phyloP scores from a whole-genome alignment of 1,284 basidiomycete genomes.

The Austroboletus novae-zelandiae region DNA sequence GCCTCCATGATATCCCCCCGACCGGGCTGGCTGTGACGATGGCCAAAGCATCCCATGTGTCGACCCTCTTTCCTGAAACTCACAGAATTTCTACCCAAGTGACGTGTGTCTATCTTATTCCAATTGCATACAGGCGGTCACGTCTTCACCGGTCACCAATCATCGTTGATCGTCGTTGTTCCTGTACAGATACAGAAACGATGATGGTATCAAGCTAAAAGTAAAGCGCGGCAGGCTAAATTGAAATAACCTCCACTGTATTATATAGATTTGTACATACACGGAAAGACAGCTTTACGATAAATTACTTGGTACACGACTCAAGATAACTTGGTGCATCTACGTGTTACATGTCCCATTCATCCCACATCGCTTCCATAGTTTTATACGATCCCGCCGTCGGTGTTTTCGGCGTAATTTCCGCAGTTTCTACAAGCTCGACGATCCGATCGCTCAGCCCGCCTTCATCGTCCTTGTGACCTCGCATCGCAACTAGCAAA shows the following conservation, averaged over 20 bases:
- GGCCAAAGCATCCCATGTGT: too few relatives aligned
- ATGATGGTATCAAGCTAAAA: too few relatives aligned
- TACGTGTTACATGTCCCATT: conserved; percentile 60
- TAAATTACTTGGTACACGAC: conserved; percentile 15
- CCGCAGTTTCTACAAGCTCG: conserved; percentile 67
- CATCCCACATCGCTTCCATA: conserved; percentile 54
- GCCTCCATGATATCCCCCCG: too few relatives aligned
- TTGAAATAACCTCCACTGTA: not conserved
- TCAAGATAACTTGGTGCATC: not conserved
- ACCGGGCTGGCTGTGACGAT: too few relatives aligned
- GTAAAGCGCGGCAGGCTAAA: too few relatives aligned
- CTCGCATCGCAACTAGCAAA: conserved; percentile 60
- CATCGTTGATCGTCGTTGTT: too few relatives aligned
- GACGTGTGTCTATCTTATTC: too few relatives aligned
- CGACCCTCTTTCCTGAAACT: too few relatives aligned
- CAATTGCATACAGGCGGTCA: too few relatives aligned
- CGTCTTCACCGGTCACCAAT: too few relatives aligned
- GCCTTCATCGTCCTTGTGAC: conserved; percentile 49
- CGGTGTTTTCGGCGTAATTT: conserved; percentile 40
- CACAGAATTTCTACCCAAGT: too few relatives aligned
- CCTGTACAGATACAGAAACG: too few relatives aligned
- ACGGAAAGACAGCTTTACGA: conserved; percentile 6
- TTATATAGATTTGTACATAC: conserved; percentile 5
- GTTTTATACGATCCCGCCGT: conserved; percentile 28
- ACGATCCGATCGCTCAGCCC: conserved; percentile 60